Base-by-base conservation (phyloP, 2,329 filamentous ascomycete species). In the Hypoxylon sp. region DNA sequence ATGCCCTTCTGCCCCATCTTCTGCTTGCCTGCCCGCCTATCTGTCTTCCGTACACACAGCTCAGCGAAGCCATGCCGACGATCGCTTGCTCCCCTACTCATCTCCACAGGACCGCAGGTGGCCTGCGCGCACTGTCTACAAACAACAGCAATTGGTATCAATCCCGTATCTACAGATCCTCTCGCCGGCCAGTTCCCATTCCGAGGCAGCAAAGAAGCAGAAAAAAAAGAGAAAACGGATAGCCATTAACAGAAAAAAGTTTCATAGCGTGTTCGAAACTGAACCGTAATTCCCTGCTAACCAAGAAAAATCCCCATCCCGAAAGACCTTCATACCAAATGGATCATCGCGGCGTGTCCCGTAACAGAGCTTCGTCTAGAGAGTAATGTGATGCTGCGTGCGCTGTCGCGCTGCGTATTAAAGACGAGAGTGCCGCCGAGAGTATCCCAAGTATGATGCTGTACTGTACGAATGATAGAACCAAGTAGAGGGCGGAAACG, bases 71-170 rank as follows among this genome's bases (percentile, higher is more conserved):
- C 9, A 50, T 25, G 28, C 10, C 48, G 45, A 45, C 50, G 57
- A 49, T 30, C 36, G 21, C 53, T 21, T 51, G n/a, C n/a, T 25
- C 32, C 13, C 49, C 38, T 30, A 14, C 32, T 34, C 36, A 36
- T 21, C 60, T 62, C 49, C 21, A 30, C 43, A 59, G 25, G 56
- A 45, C 59, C 55, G 34, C 56, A 60, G 46, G 41, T 63, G 63
- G 51, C 55, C 67, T 63, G 63, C 60, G 50, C 56, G 63, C 53
- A 30, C 59, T 50, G 58, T 71, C 62, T 66, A 69, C 66, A 71
- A 65, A 66, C 60, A 69, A 65, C 63, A 59, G 67, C 49, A 68
- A 71, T 63, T 71, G 69, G 69, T 71, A 71, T 71, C 66, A 71
- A 71, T 71, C 58, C 68, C 53, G 43, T 64, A 61, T 71, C 66